Evolutionary conservation across 164 flowering plant genomes (phyloP).

Genomic region (Litsea cubeba): DNA sequence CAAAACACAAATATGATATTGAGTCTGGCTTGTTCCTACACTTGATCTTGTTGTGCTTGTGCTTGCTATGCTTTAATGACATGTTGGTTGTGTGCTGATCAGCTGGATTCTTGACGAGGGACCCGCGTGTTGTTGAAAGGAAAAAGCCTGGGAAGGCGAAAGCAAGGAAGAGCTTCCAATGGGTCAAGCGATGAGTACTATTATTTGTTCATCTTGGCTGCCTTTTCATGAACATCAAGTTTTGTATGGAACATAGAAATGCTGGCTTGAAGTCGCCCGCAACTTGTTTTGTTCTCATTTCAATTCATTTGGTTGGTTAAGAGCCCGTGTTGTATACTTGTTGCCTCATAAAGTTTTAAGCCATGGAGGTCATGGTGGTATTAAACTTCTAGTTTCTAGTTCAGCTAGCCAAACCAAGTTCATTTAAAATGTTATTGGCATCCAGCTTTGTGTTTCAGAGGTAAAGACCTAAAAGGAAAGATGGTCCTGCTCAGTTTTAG

Average conservation of each 20-base stretch:
- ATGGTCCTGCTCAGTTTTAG: no score
- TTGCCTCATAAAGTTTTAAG: background rate
- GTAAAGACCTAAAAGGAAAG: no score
- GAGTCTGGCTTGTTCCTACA: no score
- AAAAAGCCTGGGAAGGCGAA: conserved; percentile 98
- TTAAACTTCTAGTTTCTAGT: no score
- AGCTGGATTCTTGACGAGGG: conserved; percentile 95
- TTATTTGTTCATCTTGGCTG: background rate
- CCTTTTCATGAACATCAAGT: conserved; percentile 5
- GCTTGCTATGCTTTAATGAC: background rate
- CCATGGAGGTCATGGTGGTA: background rate
- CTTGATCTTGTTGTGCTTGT: no score
- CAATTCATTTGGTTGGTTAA: background rate
- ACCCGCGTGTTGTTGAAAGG: conserved; percentile 89
- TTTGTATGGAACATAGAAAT: conserved; percentile 11
- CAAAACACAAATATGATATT: no score
- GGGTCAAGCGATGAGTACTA: conserved; percentile 88
- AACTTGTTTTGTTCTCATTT: background rate
- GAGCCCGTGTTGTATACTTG: background rate
- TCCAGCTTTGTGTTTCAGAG: no score
- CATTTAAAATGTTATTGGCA: no score
- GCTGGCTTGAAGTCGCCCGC: background rate
- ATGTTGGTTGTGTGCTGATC: conserved; percentile 8
- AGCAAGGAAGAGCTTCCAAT: conserved; percentile 98
- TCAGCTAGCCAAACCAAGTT: no score